These are phyloP conservation scores for Annulohypoxylon truncatum DNA, from an alignment of 2,329 filamentous ascomycete species.

Conservation along the genomic window DNA sequence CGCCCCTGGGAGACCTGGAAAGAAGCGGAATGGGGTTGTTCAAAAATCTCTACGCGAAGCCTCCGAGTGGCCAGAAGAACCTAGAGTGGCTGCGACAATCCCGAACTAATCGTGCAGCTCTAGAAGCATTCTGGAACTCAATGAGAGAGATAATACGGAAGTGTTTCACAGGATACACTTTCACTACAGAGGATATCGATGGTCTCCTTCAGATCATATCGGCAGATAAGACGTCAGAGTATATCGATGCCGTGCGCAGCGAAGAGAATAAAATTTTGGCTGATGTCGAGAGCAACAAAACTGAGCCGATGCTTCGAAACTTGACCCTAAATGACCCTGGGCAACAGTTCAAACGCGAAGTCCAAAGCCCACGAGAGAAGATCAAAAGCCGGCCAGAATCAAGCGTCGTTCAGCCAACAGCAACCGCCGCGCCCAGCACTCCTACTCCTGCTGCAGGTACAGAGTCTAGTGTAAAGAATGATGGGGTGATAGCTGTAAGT, in stretches of 20 bases:
- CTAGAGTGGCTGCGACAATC: neutral
- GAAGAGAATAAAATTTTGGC: slow-evolving; percentile 16
- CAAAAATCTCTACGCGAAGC: neutral
- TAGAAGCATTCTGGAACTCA: neutral
- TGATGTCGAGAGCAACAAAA: slow-evolving; percentile 2
- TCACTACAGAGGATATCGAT: neutral
- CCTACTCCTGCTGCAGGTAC: neutral
- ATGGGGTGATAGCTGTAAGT: neutral
- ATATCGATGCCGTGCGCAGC: slow-evolving; percentile 1
- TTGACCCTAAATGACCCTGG: neutral
- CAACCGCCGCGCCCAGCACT: too few relatives aligned
- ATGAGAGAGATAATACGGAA: neutral
- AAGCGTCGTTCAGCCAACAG: neutral
- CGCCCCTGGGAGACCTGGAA: too few relatives aligned
- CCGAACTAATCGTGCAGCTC: neutral
- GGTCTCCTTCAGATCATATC: neutral
- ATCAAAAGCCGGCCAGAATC: slow-evolving; percentile 11
- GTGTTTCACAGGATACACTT: neutral
- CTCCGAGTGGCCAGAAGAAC: neutral
- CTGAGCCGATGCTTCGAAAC: slow-evolving; percentile 1
- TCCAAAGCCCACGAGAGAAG: slow-evolving; percentile 3
- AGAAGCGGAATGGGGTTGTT: neutral
- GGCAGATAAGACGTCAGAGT: slow-evolving; percentile 1
- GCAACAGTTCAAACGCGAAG: neutral
- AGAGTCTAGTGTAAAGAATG: neutral